Percentiles rank a stretch among this genome's conserved stretches.
These are phyloP conservation scores for Nakazawaea anatomiae DNA, from an alignment of 805 yeast genomes.

Conservation along the genomic window DNA sequence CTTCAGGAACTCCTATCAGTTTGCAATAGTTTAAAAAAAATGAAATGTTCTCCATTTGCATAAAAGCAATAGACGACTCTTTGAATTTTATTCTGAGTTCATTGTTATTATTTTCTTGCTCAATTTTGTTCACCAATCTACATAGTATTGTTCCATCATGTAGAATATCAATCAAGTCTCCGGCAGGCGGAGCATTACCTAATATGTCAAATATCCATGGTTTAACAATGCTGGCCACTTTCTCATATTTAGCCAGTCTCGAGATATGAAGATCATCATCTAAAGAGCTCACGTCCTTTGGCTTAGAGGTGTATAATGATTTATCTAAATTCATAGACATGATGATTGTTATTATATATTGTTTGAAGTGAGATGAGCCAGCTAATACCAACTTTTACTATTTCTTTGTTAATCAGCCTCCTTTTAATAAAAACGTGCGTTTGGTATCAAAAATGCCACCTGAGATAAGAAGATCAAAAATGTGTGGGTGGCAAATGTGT, in stretches of 20 bases:
- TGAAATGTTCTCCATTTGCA: constrained; percentile 81
- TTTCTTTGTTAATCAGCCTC: too few relatives aligned
- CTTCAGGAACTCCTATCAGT: constrained; percentile 65
- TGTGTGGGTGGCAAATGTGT: not conserved
- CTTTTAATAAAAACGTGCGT: too few relatives aligned
- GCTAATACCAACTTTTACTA: too few relatives aligned
- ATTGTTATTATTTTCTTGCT: constrained; percentile 9
- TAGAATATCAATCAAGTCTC: constrained; percentile 47
- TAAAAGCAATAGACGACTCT: constrained; percentile 67
- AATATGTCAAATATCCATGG: constrained; percentile 48
- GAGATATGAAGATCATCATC: constrained; percentile 55
- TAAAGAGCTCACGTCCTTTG: constrained; percentile 45
- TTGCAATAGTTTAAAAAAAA: constrained; percentile 61
- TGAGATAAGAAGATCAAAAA: too few relatives aligned
- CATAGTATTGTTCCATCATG: constrained; percentile 61
- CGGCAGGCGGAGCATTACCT: constrained; percentile 22
- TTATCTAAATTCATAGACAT: constrained; percentile 15
- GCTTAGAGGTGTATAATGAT: constrained; percentile 2
- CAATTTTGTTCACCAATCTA: constrained; percentile 35
- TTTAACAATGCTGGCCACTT: constrained; percentile 28
- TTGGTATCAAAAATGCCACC: too few relatives aligned
- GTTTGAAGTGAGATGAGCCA: too few relatives aligned
- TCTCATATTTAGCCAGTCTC: constrained; percentile 46
- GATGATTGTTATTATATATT: not conserved
- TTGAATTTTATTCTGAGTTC: constrained; percentile 40